These are phyloP conservation scores for Edaphochlamys debaryana DNA, from an alignment of 139 green algal genomes.

Conservation along the genomic window DNA sequence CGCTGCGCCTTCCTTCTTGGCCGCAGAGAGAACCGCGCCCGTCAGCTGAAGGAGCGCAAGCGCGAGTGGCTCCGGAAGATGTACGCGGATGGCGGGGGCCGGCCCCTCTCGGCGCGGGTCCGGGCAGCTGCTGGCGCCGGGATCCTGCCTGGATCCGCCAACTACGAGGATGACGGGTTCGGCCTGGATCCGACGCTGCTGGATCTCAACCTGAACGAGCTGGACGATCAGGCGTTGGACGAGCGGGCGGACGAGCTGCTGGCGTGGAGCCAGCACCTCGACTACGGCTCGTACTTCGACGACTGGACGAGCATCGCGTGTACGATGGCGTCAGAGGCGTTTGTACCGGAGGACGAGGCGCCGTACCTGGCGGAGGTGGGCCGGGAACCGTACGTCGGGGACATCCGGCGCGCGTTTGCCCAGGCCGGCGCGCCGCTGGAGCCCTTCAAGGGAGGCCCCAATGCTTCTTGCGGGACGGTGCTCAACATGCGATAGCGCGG, in stretches of 20 bases:
- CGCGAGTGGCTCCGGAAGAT: constrained; percentile 68
- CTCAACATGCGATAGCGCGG: background rate
- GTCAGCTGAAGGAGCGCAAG: constrained; percentile 56
- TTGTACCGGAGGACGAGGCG: constrained; percentile 42
- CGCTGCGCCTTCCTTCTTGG: no score
- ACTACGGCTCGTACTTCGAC: constrained; percentile 61
- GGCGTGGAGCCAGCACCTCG: constrained; percentile 58
- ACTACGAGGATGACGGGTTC: background rate
- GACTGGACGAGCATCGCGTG: constrained; percentile 61
- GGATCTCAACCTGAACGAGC: background rate
- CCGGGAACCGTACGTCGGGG: background rate
- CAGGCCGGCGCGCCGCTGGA: constrained; percentile 45
- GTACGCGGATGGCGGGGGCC: constrained; percentile 47
- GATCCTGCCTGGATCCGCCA: no score
- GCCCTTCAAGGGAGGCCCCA: constrained; percentile 47
- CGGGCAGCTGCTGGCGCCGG: background rate
- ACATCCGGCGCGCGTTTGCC: constrained; percentile 34
- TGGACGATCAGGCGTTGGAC: constrained; percentile 39
- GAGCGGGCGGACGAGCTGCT: constrained; percentile 53
- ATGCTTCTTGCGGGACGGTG: constrained; percentile 15
- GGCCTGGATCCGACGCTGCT: background rate
- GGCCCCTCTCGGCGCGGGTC: background rate
- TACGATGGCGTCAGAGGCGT: constrained; percentile 52
- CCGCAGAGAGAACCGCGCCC: constrained; percentile 55
- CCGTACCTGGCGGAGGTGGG: background rate